These are phyloP conservation scores for Myxozyma melibiosi DNA, from an alignment of 805 yeast genomes.

Conservation along the genomic window DNA sequence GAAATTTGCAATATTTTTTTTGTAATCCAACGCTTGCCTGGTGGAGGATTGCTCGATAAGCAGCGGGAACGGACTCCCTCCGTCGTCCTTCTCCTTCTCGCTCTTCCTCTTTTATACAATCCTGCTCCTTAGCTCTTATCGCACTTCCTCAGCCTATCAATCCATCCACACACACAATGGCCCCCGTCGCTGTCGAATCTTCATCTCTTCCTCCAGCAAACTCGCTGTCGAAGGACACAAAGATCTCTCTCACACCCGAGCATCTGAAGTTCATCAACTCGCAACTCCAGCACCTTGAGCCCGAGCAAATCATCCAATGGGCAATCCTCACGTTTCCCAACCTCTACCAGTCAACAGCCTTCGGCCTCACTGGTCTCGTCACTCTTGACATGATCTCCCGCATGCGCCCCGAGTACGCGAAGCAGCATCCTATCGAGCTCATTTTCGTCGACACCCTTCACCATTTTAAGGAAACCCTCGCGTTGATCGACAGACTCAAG, in stretches of 20 bases:
- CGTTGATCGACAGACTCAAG: slow-evolving; percentile 63
- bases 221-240: slow-evolving; percentile 12
- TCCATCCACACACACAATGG: slow-evolving; percentile 6
- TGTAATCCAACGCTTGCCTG: no score
- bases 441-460: slow-evolving; percentile 88
- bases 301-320: slow-evolving; percentile 81
- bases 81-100: background rate
- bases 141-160: background rate
- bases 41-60: background rate
- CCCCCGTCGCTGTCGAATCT: slow-evolving; percentile 24
- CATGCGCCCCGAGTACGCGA: slow-evolving; percentile 40
- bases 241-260: slow-evolving; percentile 47
- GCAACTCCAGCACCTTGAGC: slow-evolving; percentile 56
- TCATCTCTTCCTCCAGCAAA: background rate
- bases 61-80: background rate
- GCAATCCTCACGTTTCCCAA: slow-evolving; percentile 79
- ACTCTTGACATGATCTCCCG: slow-evolving; percentile 80
- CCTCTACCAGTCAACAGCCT: slow-evolving; percentile 89
- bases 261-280: slow-evolving; percentile 69
- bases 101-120: background rate
- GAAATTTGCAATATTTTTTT: background rate
- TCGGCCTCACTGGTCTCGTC: slow-evolving; percentile 89
- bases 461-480: slow-evolving; percentile 92
- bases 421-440: slow-evolving; percentile 59
- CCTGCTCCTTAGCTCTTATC: background rate